phyloP scores from a whole-genome alignment of 108 stramenopile genomes.

The Chaetoceros tenuissimus region DNA sequence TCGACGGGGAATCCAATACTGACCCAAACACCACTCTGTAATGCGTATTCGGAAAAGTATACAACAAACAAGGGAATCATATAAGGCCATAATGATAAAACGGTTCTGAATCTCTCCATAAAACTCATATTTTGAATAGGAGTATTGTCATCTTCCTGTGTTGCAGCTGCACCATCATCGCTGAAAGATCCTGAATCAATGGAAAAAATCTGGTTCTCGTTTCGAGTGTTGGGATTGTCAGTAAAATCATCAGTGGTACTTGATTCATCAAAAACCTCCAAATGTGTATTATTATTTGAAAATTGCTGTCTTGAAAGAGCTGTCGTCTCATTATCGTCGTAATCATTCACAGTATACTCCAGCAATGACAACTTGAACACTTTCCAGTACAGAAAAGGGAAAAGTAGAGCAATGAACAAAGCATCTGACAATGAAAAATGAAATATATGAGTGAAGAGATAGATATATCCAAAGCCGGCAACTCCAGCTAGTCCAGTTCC shows the following conservation, averaged over 20 bases:
- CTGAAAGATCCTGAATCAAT: neutral
- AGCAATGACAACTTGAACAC: neutral
- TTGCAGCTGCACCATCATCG: neutral
- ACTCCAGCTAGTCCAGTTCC: conserved; percentile 79
- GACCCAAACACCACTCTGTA: conserved; percentile 66
- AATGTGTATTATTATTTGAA: neutral
- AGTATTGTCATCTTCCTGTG: no score
- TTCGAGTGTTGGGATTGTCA: neutral
- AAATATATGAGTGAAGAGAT: conserved; percentile 21
- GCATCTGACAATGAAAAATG: conserved; percentile 14
- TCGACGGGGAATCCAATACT: conserved; percentile 70
- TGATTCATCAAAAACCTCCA: neutral
- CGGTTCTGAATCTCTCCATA: conserved; percentile 23
- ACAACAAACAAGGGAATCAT: conserved; percentile 69
- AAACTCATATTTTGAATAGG: conserved; percentile 13
- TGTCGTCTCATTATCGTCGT: neutral
- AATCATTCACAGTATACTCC: neutral
- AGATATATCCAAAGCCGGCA: conserved; percentile 62
- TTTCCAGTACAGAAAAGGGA: conserved; percentile 18
- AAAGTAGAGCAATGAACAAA: conserved; percentile 12
- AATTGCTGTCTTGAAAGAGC: no score
- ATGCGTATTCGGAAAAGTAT: conserved; percentile 63
- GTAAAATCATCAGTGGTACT: neutral
- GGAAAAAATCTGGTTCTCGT: neutral
- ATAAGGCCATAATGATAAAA: conserved; percentile 53